Base-by-base conservation (phyloP, 768 basidiomycete genomes). In the Lactifluus subvellereus region DNA sequence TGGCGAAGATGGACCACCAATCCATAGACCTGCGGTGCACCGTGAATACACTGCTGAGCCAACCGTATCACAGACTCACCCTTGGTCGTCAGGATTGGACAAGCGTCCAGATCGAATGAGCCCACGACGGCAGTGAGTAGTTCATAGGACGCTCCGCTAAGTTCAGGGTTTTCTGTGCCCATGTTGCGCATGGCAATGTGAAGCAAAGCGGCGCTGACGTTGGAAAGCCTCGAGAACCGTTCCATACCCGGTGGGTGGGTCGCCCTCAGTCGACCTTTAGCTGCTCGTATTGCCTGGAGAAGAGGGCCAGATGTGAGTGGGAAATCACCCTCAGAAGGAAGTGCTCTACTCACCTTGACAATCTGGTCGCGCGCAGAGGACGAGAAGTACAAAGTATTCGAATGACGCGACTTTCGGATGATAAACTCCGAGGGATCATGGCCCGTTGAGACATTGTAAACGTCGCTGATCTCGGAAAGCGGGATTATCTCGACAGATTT, bases 111-210 rank as follows among this genome's bases (percentile, higher is more conserved):
- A 65, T 87, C 83, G n/a, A 94, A 77, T 68, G 88, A 88, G 11
- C 79, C 80, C 69, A 88, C 90, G 4, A 93, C 83, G 0, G 90
- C 84, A 20, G 84, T 83, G 5, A 95, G 78, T 11, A 97, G 81
- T 67, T 91, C 85, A 69, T 90, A 90, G 1, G 89, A 89, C 6
- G 89, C 87, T 38, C 80, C 77, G 4, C 92, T 83, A n/a, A 95
- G 80, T 60, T 85, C 84, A 65, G 91, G 88, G 60, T 92, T 88
- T 27, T 83, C 79, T 16, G 83, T 78, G 64, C 87, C 85, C 32
- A 94, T 79, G 65, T 88, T 91, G 16, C 92, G 78, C 73, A 97
- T 80, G 20, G 91, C 90, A 35, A 93, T 82, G 68, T 94, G 94
- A n/a, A 96, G 77, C 51, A 97, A 74, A 0, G 90, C 88, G 0